Evolutionary conservation across 805 yeast genomes (phyloP), one percentile per base, ranked within the genome.

Genomic region (Yarrowia sp.): DNA sequence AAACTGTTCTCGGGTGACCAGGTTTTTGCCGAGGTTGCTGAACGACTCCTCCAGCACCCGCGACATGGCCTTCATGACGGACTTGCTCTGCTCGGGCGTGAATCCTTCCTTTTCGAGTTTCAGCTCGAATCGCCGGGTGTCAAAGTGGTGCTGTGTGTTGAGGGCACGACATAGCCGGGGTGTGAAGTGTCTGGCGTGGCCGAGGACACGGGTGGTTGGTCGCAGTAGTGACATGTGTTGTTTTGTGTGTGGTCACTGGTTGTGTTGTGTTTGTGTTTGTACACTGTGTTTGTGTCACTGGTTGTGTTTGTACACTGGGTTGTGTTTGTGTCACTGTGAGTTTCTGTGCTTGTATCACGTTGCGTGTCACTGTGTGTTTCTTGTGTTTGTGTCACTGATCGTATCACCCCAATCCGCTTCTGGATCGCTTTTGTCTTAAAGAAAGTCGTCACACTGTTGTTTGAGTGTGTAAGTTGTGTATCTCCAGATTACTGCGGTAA

Each of bases 1-100:
- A 49, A 93, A 81, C 48, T 87, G 85, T 70, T 92, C 97, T 70
- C 91, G 87, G 26, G 92, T 85, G n/a, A 93, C 96, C 65, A 93
- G 77, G 71, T 88, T 88, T 40, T 86, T 81, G 10, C 92, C 85
- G 26, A 91, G 86, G 65, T 88, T 84, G 22, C 82, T 82, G 32
- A 92, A 85, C 4, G 97, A 95, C 68, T 90, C 95, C 70, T 86
- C 86, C 30, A 93, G 82, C 0, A 96, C 91, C 51, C 82, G 80
- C 41, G 87, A 80, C 67, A 95, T 85, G 4, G 92, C 85, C 43
- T 79, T 80, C 6, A 93, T 89, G 0, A 96, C 89, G 0, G 90
- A 84, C 68, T 87, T 90, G 0, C 96, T 86, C 75, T 95, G 98
- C 66, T 85, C 79, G 49, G 82, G 81, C 6, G 84, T 81, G 74